These are phyloP conservation scores for Thamnidium elegans DNA, from an alignment of 192 early-diverging fungal species.

Conservation along the genomic window DNA sequence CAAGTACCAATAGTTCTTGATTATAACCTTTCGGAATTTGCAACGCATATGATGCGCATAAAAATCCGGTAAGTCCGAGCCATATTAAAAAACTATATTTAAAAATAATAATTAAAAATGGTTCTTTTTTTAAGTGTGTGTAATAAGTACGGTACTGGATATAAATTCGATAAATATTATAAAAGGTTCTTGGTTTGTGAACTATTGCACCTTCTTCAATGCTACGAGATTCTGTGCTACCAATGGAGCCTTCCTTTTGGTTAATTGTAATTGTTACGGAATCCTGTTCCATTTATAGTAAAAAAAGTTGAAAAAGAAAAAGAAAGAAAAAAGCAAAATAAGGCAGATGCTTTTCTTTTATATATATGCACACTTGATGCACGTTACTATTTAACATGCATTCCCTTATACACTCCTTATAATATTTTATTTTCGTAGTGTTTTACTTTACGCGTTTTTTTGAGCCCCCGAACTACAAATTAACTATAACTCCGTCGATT, in stretches of 20 bases:
- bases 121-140: too few species aligned
- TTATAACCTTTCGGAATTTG: conserved; percentile 35
- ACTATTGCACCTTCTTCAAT: background rate
- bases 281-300: background rate
- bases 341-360: too few species aligned
- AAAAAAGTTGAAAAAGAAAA: background rate
- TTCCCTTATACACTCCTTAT: too few species aligned
- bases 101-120: background rate
- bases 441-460: too few species aligned
- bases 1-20: conserved; percentile 29
- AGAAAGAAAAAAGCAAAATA: background rate
- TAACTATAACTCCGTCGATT: too few species aligned
- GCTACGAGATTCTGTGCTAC: background rate
- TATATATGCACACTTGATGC: too few species aligned
- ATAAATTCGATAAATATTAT: background rate
- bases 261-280: background rate
- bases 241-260: background rate
- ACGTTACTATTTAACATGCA: too few species aligned
- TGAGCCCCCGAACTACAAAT: too few species aligned
- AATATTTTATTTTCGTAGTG: too few species aligned
- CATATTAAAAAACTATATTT: conserved; percentile 21
- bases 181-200: background rate
- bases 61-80: conserved; percentile 29
- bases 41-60: conserved; percentile 23
- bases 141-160: background rate